Percentiles rank a stretch among this genome's conserved stretches.
Evolutionary conservation across 495 filamentous ascomycete genomes (phyloP).

Genomic region (Penicillium desertorum): DNA sequence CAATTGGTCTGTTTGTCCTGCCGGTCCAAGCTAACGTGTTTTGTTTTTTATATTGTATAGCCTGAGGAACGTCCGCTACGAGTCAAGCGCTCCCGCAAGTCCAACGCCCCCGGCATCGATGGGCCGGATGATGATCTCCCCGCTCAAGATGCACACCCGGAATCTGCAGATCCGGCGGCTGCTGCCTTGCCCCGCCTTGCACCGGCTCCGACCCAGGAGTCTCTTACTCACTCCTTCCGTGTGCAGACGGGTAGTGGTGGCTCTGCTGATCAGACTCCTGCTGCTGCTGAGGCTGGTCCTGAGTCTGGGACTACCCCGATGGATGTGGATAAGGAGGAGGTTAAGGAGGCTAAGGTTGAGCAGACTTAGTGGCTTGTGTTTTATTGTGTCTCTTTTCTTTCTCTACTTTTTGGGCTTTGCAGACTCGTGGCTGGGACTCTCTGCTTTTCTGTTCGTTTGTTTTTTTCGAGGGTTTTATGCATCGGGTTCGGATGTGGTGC

Average conservation of each 20-base stretch:
- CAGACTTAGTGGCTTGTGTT: neutral
- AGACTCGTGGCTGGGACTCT: neutral
- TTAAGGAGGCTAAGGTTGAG: slow-evolving; percentile 29
- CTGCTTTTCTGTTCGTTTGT: neutral
- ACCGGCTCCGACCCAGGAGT: slow-evolving; percentile 44
- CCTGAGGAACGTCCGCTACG: slow-evolving; percentile 89
- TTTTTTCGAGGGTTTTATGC: slow-evolving; percentile 1
- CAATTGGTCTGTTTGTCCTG: neutral
- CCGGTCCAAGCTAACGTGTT: slow-evolving; percentile 8
- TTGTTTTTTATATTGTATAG: slow-evolving; percentile 41
- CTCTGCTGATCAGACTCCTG: slow-evolving; percentile 31
- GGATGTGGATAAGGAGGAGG: slow-evolving; percentile 45
- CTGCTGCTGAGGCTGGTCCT: slow-evolving; percentile 22
- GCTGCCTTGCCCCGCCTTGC: slow-evolving; percentile 38
- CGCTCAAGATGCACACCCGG: slow-evolving; percentile 16
- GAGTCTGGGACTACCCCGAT: slow-evolving; percentile 39
- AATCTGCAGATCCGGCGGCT: slow-evolving; percentile 18
- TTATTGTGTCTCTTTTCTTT: slow-evolving; percentile 10
- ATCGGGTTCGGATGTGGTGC: slow-evolving; percentile 10
- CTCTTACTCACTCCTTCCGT: slow-evolving; percentile 45
- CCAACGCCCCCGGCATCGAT: slow-evolving; percentile 29
- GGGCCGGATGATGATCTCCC: slow-evolving; percentile 27
- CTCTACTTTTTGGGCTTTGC: neutral
- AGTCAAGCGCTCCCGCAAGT: slow-evolving; percentile 72
- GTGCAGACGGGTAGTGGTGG: slow-evolving; percentile 35